phyloP scores from a whole-genome alignment of 2,329 filamentous ascomycete genomes.

The Nemania sp. region DNA sequence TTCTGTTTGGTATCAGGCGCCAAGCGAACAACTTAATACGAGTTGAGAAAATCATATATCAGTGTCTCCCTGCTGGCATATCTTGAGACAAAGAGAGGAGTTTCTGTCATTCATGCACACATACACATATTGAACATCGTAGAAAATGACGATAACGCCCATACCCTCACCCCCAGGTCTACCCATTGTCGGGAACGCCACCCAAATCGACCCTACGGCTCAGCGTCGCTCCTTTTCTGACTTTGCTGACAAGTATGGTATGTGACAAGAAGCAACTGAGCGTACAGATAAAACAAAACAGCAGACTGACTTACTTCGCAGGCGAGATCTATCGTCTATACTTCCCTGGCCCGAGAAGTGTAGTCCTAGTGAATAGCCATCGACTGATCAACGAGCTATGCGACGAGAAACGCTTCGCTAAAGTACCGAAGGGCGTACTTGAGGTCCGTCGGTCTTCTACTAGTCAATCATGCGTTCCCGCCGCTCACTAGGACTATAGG shows the following conservation, averaged over 20 bases:
- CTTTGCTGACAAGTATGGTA: conserved; percentile 75
- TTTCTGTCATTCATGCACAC: background rate
- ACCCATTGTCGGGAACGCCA: conserved; percentile 74
- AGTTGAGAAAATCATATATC: conserved; percentile 31
- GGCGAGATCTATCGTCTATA: conserved; percentile 71
- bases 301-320: conserved; percentile 47
- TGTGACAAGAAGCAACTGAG: conserved; percentile 31
- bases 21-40: conserved; percentile 2
- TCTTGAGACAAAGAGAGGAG: background rate
- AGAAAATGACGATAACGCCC: conserved; percentile 49
- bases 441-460: conserved; percentile 46
- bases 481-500: conserved; percentile 41
- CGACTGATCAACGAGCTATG: conserved; percentile 72
- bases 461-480: background rate
- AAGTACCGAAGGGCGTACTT: conserved; percentile 64
- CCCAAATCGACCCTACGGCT: conserved; percentile 70
- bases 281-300: conserved; percentile 13
- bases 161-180: conserved; percentile 74
- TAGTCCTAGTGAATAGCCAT: conserved; percentile 65
- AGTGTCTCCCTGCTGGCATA: background rate
- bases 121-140: background rate
- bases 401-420: conserved; percentile 74
- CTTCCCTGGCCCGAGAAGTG: conserved; percentile 58
- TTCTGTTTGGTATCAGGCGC: conserved; percentile 13
- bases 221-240: conserved; percentile 66